Conservation (phyloP, 805 yeast species). For the Limtongozyma cylindracea region DNA sequence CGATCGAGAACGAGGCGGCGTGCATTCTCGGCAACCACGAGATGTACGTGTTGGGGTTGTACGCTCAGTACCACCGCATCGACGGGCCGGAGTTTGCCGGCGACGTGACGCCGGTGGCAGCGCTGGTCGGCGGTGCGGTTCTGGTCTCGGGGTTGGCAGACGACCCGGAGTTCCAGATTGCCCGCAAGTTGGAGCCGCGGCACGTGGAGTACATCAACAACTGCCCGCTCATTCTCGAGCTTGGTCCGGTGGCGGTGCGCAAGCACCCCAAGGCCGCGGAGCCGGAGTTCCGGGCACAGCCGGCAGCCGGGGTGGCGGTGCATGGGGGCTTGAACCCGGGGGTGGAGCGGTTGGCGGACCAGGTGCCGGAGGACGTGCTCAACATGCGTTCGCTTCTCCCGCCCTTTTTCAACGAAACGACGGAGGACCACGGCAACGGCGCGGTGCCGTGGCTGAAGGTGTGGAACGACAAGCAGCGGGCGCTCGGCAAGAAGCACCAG, state of each 20-base stretch:
- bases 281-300: no score
- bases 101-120: slow-evolving; percentile 1
- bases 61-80: slow-evolving; percentile 32
- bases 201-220: slow-evolving; percentile 34
- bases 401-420: slow-evolving; percentile 31
- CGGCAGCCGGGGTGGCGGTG: slow-evolving; percentile 24
- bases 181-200: slow-evolving; percentile 25
- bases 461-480: slow-evolving; percentile 20
- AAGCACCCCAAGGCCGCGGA: slow-evolving; percentile 7
- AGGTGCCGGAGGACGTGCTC: slow-evolving; percentile 34
- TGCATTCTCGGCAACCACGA: slow-evolving; percentile 88
- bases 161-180: slow-evolving; percentile 17
- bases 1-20: slow-evolving; percentile 24
- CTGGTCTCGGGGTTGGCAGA: slow-evolving; percentile 1
- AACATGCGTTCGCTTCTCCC: slow-evolving; percentile 47
- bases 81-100: slow-evolving; percentile 7
- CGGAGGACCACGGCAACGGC: slow-evolving; percentile 14
- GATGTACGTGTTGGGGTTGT: slow-evolving; percentile 36
- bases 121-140: slow-evolving; percentile 1
- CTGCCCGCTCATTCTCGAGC: slow-evolving; percentile 35
- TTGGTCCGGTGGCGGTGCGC: slow-evolving; percentile 33
- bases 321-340: slow-evolving; percentile 73
- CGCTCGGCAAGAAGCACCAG: slow-evolving; percentile 7
- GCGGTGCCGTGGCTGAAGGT: slow-evolving; percentile 30
- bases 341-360: slow-evolving; percentile 19